phyloP scores from a whole-genome alignment of 1,139 yeast species.

The Protomyces macrosporus region DNA sequence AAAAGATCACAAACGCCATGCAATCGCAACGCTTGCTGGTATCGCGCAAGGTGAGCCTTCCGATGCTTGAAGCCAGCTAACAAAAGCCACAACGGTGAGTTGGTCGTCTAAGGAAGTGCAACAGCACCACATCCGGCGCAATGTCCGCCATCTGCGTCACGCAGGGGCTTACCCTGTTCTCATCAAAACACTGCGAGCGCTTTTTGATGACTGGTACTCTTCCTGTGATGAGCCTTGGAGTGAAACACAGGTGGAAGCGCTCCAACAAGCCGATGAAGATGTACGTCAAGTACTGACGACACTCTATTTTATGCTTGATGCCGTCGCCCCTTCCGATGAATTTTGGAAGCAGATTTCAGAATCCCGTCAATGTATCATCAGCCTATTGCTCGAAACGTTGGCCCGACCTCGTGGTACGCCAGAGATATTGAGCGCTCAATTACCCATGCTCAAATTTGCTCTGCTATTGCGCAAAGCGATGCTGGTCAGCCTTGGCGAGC shows the following conservation, averaged over 20 bases:
- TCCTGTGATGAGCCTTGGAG: neutral
- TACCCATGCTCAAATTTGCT: conserved; percentile 36
- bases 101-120: conserved; percentile 38
- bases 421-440: neutral
- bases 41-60: conserved; percentile 35
- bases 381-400: neutral
- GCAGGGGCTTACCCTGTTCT: neutral
- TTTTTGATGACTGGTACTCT: neutral
- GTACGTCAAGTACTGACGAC: conserved; percentile 44
- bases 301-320: conserved; percentile 48
- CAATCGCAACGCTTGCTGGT: conserved; percentile 36
- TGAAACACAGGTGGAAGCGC: neutral
- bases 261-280: neutral
- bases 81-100: conserved; percentile 42
- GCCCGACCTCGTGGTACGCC: conserved; percentile 1
- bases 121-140: conserved; percentile 34
- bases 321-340: conserved; percentile 36
- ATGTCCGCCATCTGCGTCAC: conserved; percentile 27
- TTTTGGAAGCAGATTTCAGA: conserved; percentile 31
- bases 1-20: conserved; percentile 30
- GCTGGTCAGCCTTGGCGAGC: conserved; percentile 61
- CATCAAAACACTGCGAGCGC: neutral
- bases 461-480: conserved; percentile 56
- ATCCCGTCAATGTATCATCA: neutral
- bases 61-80: conserved; percentile 7